Evolutionary conservation across 345 rosid species (phyloP).

Genomic region (Sapria himalayana): DNA sequence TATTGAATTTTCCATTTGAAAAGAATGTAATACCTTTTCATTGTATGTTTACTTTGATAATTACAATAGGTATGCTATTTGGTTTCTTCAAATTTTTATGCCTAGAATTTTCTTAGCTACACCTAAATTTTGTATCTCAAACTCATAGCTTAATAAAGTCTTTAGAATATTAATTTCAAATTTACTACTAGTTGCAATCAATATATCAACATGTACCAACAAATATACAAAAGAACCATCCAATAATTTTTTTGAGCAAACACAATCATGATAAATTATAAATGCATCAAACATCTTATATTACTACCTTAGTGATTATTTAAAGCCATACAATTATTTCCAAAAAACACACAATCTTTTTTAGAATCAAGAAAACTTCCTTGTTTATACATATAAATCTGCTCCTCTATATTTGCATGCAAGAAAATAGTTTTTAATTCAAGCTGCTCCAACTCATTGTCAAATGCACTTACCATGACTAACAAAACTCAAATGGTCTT

Average conservation of each 20-base stretch:
- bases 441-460: neutral
- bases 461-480: neutral
- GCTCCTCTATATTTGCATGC: neutral
- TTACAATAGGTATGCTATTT: neutral
- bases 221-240: neutral
- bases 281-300: constrained; percentile 5
- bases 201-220: neutral
- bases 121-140: too few relatives aligned
- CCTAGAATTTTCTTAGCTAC: too few relatives aligned
- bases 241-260: neutral
- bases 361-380: neutral
- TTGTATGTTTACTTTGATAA: neutral
- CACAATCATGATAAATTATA: neutral
- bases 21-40: neutral
- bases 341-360: too few relatives aligned
- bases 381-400: neutral
- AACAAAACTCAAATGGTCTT: neutral
- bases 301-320: neutral
- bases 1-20: neutral
- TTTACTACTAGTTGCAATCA: neutral
- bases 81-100: neutral
- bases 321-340: neutral
- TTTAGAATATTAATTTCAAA: neutral
- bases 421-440: neutral
- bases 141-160: neutral